Conservation (phyloP, 2,329 filamentous ascomycete genomes). For the Emmonsiellopsis sp. region DNA sequence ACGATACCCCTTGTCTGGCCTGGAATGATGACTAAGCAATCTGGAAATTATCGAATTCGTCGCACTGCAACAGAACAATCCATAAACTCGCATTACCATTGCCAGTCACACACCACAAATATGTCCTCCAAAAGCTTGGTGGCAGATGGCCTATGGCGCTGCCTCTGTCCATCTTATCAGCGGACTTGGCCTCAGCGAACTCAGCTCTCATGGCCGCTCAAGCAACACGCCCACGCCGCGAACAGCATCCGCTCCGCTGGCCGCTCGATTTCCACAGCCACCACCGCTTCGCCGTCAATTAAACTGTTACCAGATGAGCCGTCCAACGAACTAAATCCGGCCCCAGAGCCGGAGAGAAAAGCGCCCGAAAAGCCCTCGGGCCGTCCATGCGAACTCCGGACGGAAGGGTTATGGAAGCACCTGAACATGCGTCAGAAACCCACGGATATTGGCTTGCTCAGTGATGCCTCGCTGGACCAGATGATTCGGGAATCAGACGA, state of each 20-base stretch:
- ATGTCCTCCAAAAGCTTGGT: slow-evolving; percentile 27
- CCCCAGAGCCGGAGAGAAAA: no score
- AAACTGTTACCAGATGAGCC: not conserved
- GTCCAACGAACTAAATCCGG: no score
- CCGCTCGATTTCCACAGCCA: not conserved
- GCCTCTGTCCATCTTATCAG: slow-evolving; percentile 30
- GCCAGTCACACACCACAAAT: slow-evolving; percentile 1
- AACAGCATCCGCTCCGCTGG: not conserved
- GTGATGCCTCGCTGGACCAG: no score
- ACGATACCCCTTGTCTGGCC: not conserved
- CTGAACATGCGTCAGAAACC: no score
- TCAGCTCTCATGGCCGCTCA: not conserved
- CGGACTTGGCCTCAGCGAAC: not conserved
- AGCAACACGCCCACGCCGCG: not conserved
- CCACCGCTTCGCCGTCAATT: not conserved
- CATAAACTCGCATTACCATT: not conserved
- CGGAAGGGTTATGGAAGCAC: no score
- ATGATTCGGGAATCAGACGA: no score
- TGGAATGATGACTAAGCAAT: not conserved
- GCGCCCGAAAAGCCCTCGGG: no score
- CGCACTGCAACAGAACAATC: not conserved
- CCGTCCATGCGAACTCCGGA: no score
- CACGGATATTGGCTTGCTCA: no score
- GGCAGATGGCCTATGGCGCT: slow-evolving; percentile 34
- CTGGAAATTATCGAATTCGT: not conserved